A percentile compares a stretch with the other conserved stretches of the same genome.
Conservation (phyloP, 2,329 filamentous ascomycete genomes). For the Cytospora mali region DNA sequence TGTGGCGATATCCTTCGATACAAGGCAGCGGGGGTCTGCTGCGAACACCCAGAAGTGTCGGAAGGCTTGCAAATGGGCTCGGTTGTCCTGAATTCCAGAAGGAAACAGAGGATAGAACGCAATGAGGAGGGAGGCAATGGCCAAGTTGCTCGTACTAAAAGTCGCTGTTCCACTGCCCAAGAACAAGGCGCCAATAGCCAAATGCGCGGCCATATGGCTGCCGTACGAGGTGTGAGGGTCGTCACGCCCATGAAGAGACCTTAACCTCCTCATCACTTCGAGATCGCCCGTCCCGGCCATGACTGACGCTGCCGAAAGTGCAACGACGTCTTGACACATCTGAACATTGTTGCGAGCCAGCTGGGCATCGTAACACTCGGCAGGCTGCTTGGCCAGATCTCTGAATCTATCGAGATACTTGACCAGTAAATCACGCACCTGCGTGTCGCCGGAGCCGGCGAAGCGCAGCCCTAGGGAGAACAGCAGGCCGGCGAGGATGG, state of each 20-base stretch:
- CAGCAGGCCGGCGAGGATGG: conserved; percentile 86
- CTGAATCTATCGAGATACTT: conserved; percentile 87
- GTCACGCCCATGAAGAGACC: conserved; percentile 84
- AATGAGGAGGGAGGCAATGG: conserved; percentile 81
- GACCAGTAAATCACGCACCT: conserved; percentile 79
- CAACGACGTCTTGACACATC: conserved; percentile 88
- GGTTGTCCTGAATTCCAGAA: conserved; percentile 86
- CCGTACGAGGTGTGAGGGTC: conserved; percentile 87
- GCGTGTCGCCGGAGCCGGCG: conserved; percentile 69
- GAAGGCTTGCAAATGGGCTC: conserved; percentile 92
- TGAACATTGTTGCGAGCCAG: conserved; percentile 80
- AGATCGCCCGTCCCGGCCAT: conserved; percentile 97
- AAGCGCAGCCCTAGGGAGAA: conserved; percentile 76
- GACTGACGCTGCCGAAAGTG: conserved; percentile 79
- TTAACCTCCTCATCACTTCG: conserved; percentile 78
- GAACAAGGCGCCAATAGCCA: conserved; percentile 89
- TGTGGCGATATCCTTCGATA: conserved; percentile 85
- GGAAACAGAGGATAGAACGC: conserved; percentile 96
- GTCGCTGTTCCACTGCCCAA: conserved; percentile 91
- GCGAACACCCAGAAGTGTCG: conserved; percentile 97
- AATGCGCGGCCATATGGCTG: conserved; percentile 88
- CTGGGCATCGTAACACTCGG: conserved; percentile 74
- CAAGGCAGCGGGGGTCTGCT: conserved; percentile 83
- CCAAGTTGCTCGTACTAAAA: conserved; percentile 84
- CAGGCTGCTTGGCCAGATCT: conserved; percentile 67